phyloP scores from a whole-genome alignment of 192 early-diverging fungal genomes.

The Thoreauomyces humboldtii region DNA sequence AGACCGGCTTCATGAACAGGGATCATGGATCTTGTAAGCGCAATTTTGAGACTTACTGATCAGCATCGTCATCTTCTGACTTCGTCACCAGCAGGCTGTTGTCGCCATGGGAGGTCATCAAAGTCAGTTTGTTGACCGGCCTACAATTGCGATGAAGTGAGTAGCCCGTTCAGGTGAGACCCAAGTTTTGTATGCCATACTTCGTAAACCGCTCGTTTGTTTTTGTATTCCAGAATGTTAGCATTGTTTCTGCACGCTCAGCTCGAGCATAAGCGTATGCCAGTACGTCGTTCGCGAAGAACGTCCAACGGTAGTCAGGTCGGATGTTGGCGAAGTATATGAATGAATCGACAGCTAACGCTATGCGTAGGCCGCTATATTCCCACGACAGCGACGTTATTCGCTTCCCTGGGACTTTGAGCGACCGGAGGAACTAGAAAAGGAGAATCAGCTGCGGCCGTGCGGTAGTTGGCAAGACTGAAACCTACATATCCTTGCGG shows the following conservation, averaged over 20 bases:
- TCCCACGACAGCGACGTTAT: slow-evolving; percentile 61
- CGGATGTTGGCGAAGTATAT: slow-evolving; percentile 65
- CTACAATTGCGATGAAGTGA: slow-evolving; percentile 14
- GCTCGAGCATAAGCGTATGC: slow-evolving; percentile 47
- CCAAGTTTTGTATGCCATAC: slow-evolving; percentile 17
- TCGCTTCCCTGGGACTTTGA: slow-evolving; percentile 59
- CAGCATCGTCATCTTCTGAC: slow-evolving; percentile 28
- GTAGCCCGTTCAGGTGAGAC: neutral
- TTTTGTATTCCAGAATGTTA: slow-evolving; percentile 58
- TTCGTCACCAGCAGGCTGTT: slow-evolving; percentile 51
- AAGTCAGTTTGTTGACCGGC: slow-evolving; percentile 38
- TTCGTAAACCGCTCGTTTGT: slow-evolving; percentile 53
- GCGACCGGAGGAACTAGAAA: slow-evolving; percentile 47
- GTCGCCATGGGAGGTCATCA: slow-evolving; percentile 44
- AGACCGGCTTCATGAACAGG: no score
- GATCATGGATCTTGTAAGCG: no score
- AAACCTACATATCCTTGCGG: slow-evolving; percentile 50
- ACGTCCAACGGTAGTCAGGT: slow-evolving; percentile 53
- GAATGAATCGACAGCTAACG: slow-evolving; percentile 58
- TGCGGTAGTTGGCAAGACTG: no score
- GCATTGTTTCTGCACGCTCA: slow-evolving; percentile 40
- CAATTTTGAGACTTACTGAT: neutral
- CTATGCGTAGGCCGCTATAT: slow-evolving; percentile 50
- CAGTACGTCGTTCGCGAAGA: slow-evolving; percentile 47
- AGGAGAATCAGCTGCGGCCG: neutral